Evolutionary conservation across 768 basidiomycete genomes (phyloP).

Genomic region (Gyrodon lividus): DNA sequence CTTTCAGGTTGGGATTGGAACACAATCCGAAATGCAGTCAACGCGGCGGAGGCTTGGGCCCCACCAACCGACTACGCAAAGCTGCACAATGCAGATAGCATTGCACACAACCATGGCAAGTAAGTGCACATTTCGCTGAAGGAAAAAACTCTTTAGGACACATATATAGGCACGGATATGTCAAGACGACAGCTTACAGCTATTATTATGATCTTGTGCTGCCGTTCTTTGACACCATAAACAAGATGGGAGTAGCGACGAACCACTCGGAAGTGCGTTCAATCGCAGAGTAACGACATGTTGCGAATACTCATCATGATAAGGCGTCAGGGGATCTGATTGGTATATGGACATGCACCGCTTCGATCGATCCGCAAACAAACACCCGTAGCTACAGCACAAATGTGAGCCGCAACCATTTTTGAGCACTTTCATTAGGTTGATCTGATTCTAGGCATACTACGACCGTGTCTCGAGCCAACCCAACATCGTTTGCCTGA

Average conservation of each 20-base stretch:
- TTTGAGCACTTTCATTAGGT: not conserved
- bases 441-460: conserved; percentile 9
- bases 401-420: conserved; percentile 6
- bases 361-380: conserved; percentile 15
- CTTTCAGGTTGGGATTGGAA: conserved; percentile 16
- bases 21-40: conserved; percentile 11
- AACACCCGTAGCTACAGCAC: conserved; percentile 16
- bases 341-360: conserved; percentile 16
- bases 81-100: conserved; percentile 10
- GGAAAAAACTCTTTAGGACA: not conserved
- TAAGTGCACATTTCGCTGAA: not conserved
- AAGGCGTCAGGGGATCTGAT: conserved; percentile 16
- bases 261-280: conserved; percentile 12
- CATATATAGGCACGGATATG: conserved; percentile 6
- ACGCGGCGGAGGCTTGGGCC: conserved; percentile 14
- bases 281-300: not conserved
- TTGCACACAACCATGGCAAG: conserved; percentile 13
- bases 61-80: conserved; percentile 13
- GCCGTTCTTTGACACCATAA: conserved; percentile 16
- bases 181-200: conserved; percentile 17
- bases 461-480: conserved; percentile 17
- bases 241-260: conserved; percentile 13
- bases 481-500: conserved; percentile 25
- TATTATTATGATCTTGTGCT: conserved; percentile 15
- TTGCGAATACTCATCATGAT: not conserved